Evolutionary conservation across 2,329 filamentous ascomycete genomes (phyloP).

Genomic region (Malbranchea cinnamomea): DNA sequence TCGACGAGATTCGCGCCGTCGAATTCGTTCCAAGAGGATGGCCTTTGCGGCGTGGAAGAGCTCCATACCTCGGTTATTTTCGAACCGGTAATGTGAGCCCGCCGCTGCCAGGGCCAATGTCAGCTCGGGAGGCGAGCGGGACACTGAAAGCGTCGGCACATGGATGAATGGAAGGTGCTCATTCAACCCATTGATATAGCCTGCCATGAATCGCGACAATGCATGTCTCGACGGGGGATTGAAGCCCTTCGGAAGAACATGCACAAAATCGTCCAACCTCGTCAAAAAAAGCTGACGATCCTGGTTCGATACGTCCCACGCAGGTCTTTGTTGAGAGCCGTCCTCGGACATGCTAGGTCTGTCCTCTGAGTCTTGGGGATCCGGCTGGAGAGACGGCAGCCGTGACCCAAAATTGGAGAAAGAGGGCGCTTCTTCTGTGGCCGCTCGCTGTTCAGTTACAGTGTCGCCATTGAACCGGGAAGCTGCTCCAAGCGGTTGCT

Average conservation of each 20-base stretch:
- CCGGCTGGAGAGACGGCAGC: slow-evolving; percentile 32
- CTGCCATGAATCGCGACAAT: slow-evolving; percentile 35
- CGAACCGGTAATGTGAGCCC: slow-evolving; percentile 34
- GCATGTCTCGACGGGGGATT: slow-evolving; percentile 34
- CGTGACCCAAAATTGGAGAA: slow-evolving; percentile 36
- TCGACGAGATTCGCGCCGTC: slow-evolving; percentile 34
- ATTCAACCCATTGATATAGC: slow-evolving; percentile 36
- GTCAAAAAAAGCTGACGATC: slow-evolving; percentile 31
- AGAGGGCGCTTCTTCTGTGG: slow-evolving; percentile 27
- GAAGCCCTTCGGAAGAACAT: slow-evolving; percentile 32
- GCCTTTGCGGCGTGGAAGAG: slow-evolving; percentile 43
- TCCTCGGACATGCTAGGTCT: slow-evolving; percentile 28
- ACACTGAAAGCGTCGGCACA: slow-evolving; percentile 32
- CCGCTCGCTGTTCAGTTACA: slow-evolving; percentile 23
- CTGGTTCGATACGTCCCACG: slow-evolving; percentile 33
- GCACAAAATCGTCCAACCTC: slow-evolving; percentile 31
- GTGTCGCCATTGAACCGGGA: slow-evolving; percentile 25
- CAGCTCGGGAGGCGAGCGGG: slow-evolving; percentile 32
- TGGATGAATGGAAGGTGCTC: slow-evolving; percentile 39
- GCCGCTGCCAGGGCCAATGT: slow-evolving; percentile 37
- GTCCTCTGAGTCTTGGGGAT: slow-evolving; percentile 30
- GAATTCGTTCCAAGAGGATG: slow-evolving; percentile 38
- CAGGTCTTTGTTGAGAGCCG: slow-evolving; percentile 22
- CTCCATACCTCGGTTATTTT: slow-evolving; percentile 37
- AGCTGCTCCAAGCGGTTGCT: slow-evolving; percentile 15